phyloP scores from a whole-genome alignment of 2,329 filamentous ascomycete genomes.

The Furcasterigmium sp. region DNA sequence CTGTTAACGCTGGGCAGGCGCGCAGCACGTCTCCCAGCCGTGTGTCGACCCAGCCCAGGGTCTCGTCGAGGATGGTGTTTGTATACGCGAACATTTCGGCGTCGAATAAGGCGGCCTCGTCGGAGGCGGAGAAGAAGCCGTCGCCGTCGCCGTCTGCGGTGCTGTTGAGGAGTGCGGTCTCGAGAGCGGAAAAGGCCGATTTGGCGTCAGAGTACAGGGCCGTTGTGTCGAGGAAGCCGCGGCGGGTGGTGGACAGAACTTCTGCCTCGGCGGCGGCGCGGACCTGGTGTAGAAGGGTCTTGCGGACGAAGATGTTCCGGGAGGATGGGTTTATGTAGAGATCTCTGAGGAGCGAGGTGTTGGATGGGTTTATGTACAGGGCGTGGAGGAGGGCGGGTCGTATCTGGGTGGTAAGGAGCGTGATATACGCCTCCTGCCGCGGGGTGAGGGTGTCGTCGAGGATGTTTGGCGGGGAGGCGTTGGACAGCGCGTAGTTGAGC shows the following conservation, averaged over 20 bases:
- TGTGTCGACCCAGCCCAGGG: slow-evolving; percentile 58
- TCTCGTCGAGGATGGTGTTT: slow-evolving; percentile 66
- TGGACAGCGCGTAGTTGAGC: slow-evolving; percentile 60
- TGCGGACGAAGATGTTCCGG: slow-evolving; percentile 55
- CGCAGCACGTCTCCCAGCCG: slow-evolving; percentile 52
- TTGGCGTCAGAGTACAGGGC: slow-evolving; percentile 37
- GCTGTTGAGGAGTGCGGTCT: slow-evolving; percentile 30
- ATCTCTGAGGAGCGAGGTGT: slow-evolving; percentile 60
- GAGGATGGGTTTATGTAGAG: slow-evolving; percentile 68
- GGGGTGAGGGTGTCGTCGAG: slow-evolving; percentile 44
- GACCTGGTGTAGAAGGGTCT: slow-evolving; percentile 60
- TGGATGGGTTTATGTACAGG: slow-evolving; percentile 68
- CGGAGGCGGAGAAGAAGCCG: slow-evolving; percentile 32
- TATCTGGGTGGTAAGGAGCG: slow-evolving; percentile 71
- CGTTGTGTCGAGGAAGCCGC: slow-evolving; percentile 20
- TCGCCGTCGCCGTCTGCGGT: slow-evolving; percentile 11
- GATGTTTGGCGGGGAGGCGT: slow-evolving; percentile 24
- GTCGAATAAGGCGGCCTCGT: slow-evolving; percentile 70
- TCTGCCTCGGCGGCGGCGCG: slow-evolving; percentile 68
- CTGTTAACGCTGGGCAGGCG: slow-evolving; percentile 56
- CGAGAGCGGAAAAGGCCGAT: slow-evolving; percentile 41
- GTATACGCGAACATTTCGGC: slow-evolving; percentile 88
- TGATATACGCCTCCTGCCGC: slow-evolving; percentile 69
- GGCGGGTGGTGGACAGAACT: slow-evolving; percentile 58
- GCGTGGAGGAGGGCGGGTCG: slow-evolving; percentile 84